Base-by-base conservation (phyloP, 352 stramenopile species). In the Globisporangium spiculum region DNA sequence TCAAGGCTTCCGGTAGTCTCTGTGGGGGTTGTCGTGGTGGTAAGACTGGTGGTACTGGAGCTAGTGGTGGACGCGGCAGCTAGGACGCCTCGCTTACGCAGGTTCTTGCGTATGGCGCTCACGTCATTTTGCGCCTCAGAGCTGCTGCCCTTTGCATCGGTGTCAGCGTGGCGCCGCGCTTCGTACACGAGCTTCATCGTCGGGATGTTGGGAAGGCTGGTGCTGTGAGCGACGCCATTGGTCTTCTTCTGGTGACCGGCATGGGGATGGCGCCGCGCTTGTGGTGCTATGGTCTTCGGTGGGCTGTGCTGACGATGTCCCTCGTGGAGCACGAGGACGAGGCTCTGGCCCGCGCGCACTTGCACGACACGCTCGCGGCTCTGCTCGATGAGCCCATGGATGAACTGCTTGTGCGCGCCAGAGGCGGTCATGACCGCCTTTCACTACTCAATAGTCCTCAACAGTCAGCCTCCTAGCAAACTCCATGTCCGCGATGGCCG, bases 341-440 rank as follows among this genome's bases (percentile, higher is more conserved):
- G 72, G 41, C 74, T 81, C 61, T 79, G 78, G 6, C 83, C 83
- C 0, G 83, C 79, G 1, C 81, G 80, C 55, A 87, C 80, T 58
- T 88, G 80, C 52, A 77, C 69, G 10, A 90, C 76, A 34, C 83
- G 79, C 48, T 89, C 78, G 50, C 72, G 72, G 27, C 83, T 91
- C 65, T 81, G 73, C 58, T 90, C 76, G n/a, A 91, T 71, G 26
- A 91, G 74, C 24, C 81, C 78, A 63, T 81, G 83, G 52, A 90
- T 77, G 24, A 90, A 69, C 50, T 78, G 73, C 69, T 78, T 85
- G 48, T 83, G 80, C 46, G 69, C 60, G 52, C 59, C 61, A 14
- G 46, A 20, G 34, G 30, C 34, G 30, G 30, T 32, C 56, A 61
- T 61, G 10, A 2, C 14, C 50, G 18, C 20, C 50, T 6, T 20